These are phyloP conservation scores for Abrus precatorius DNA, from an alignment of 306 rosid species.

Conservation along the genomic window DNA sequence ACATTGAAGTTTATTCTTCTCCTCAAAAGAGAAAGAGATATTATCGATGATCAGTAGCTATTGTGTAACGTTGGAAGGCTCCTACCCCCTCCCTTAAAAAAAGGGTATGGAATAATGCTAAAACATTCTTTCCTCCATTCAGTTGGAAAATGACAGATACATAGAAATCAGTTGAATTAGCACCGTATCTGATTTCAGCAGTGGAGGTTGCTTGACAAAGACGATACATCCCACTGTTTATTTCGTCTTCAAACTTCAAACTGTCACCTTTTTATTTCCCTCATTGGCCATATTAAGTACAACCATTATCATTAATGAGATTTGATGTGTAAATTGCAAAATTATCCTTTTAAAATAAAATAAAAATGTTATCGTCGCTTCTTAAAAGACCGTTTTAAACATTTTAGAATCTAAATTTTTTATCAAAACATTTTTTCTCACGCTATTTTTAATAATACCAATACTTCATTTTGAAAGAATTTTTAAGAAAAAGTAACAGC, in stretches of 20 bases:
- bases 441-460: too few relatives aligned
- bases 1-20: background rate
- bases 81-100: background rate
- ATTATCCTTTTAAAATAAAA: background rate
- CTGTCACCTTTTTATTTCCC: conserved; percentile 16
- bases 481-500: too few relatives aligned
- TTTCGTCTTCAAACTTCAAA: background rate
- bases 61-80: background rate
- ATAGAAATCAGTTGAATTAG: conserved; percentile 24
- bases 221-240: background rate
- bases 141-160: conserved; percentile 30
- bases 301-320: background rate
- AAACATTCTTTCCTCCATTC: conserved; percentile 31
- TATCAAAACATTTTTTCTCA: too few relatives aligned
- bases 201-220: conserved; percentile 29
- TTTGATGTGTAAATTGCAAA: background rate
- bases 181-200: conserved; percentile 23
- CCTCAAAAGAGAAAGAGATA: background rate
- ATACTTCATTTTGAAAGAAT: too few relatives aligned
- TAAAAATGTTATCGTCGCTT: too few relatives aligned
- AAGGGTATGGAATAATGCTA: conserved; percentile 19
- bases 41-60: background rate
- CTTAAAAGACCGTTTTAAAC: too few relatives aligned
- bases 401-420: too few relatives aligned
- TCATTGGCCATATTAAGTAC: background rate